phyloP scores from a whole-genome alignment of 768 basidiomycete species.

The Suillus decipiens region DNA sequence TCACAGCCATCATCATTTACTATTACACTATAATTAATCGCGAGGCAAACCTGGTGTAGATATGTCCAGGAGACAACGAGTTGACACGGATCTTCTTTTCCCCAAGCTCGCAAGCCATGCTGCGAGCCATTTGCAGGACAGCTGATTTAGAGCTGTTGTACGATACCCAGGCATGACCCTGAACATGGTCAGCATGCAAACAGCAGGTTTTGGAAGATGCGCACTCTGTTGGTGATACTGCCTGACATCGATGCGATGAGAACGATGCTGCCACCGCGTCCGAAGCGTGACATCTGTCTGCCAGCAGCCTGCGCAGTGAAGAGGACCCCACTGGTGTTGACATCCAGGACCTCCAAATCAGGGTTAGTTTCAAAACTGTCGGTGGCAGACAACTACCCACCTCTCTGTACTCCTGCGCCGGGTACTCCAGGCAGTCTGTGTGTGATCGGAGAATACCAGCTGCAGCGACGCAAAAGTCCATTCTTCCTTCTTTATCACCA shows the following conservation, averaged over 20 bases:
- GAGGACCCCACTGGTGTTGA: slow-evolving; percentile 65
- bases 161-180: slow-evolving; percentile 77
- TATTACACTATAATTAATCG: too few species aligned
- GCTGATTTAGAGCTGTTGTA: slow-evolving; percentile 81
- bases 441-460: slow-evolving; percentile 69
- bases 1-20: background rate
- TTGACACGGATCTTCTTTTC: slow-evolving; percentile 69
- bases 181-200: slow-evolving; percentile 11
- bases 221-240: slow-evolving; percentile 69
- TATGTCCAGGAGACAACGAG: slow-evolving; percentile 74
- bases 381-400: slow-evolving; percentile 34
- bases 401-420: slow-evolving; percentile 63
- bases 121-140: slow-evolving; percentile 78
- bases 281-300: slow-evolving; percentile 53
- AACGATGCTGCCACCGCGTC: slow-evolving; percentile 54
- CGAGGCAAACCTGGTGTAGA: slow-evolving; percentile 59
- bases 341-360: slow-evolving; percentile 54
- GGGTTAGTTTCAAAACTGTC: background rate
- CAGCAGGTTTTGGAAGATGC: slow-evolving; percentile 8
- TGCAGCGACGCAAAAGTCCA: slow-evolving; percentile 79
- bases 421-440: slow-evolving; percentile 66
- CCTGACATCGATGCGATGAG: slow-evolving; percentile 64
- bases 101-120: slow-evolving; percentile 82
- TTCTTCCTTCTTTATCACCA: slow-evolving; percentile 63
- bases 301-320: slow-evolving; percentile 65